A percentile compares a stretch with the other conserved stretches of the same genome.
Conservation (phyloP, 768 basidiomycete species). For the Mycena epipterygia region DNA sequence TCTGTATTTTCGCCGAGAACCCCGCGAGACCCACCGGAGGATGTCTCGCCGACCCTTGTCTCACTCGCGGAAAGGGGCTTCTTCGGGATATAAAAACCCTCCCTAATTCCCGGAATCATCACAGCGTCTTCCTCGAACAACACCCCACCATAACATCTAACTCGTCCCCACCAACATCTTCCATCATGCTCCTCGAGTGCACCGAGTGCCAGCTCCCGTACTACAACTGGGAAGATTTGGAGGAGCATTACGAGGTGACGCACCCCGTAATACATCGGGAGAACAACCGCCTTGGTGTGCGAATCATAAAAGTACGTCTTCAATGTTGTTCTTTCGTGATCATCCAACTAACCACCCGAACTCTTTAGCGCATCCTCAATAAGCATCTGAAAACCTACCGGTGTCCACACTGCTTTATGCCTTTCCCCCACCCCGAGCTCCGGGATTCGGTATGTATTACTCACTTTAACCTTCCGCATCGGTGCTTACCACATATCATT, state of each 20-base stretch:
- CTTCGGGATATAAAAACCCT: background rate
- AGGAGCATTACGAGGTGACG: constrained; percentile 24
- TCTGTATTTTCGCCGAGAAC: background rate
- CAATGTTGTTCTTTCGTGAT: background rate
- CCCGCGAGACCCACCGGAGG: background rate
- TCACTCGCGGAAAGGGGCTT: constrained; percentile 5
- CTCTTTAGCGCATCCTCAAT: constrained; percentile 25
- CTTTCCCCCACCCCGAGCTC: constrained; percentile 31
- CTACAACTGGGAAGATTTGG: constrained; percentile 26
- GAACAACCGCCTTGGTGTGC: constrained; percentile 11
- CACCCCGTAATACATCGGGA: constrained; percentile 9
- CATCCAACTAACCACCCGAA: background rate
- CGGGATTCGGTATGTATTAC: constrained; percentile 16
- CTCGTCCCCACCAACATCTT: background rate
- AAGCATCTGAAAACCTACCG: constrained; percentile 27
- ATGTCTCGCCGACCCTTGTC: constrained; percentile 4
- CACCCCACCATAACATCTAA: background rate
- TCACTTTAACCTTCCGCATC: background rate
- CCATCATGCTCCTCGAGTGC: constrained; percentile 30
- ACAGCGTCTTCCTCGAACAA: background rate
- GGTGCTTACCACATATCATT: background rate
- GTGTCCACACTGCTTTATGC: constrained; percentile 26
- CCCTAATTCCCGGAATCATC: background rate
- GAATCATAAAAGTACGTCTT: constrained; percentile 13
- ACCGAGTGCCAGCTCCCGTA: constrained; percentile 29